Conservation (phyloP, 257 asterid species). For the Fraxinus quadrangulata region DNA sequence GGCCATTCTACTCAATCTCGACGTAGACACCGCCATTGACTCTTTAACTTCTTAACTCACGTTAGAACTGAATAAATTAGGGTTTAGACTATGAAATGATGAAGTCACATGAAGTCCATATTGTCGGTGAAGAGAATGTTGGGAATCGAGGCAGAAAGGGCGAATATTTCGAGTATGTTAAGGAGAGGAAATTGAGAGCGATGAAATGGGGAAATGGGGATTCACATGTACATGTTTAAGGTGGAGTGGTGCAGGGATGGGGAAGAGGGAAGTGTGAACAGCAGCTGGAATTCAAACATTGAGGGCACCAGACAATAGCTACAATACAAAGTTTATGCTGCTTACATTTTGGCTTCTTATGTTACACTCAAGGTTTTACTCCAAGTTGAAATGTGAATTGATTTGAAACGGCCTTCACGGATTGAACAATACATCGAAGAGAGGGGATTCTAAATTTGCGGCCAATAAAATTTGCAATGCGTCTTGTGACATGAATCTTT, state of each 20-base stretch:
- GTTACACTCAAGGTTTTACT: background rate
- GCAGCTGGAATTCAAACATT: constrained; percentile 21
- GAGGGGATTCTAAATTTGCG: no score
- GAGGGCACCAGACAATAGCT: constrained; percentile 27
- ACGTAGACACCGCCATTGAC: background rate
- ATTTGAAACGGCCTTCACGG: background rate
- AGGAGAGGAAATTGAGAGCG: background rate
- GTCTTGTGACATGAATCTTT: no score
- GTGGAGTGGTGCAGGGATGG: background rate
- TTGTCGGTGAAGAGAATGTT: background rate
- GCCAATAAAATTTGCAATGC: no score
- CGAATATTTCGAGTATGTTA: background rate
- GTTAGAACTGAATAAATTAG: background rate
- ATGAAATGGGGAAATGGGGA: background rate
- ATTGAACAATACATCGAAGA: no score
- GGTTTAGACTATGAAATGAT: background rate
- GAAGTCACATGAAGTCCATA: background rate
- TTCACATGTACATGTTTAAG: background rate
- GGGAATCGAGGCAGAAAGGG: background rate
- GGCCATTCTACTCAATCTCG: background rate
- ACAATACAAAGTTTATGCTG: constrained; percentile 3
- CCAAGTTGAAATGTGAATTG: background rate
- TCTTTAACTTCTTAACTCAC: background rate
- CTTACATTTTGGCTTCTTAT: background rate
- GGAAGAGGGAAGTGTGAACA: background rate